Conservation (phyloP, 176 grass and related monocot genomes). For the Bothriochloa decipiens region DNA sequence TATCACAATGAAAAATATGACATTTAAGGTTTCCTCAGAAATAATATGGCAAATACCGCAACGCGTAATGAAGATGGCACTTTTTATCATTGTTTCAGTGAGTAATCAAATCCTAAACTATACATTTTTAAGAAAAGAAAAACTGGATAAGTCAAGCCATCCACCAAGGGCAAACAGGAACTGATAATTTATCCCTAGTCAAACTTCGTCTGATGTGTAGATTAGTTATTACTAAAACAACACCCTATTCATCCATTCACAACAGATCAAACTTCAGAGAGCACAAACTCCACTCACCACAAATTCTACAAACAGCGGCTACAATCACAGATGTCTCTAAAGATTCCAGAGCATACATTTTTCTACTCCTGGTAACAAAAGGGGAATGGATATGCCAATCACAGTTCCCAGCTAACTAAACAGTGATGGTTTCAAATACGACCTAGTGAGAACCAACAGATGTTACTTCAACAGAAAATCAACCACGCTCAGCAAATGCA, state of each 20-base stretch:
- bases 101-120: background rate
- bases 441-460: background rate
- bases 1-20: conserved; percentile 1
- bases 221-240: background rate
- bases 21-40: background rate
- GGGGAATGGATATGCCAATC: background rate
- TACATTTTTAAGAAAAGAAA: background rate
- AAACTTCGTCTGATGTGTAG: background rate
- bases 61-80: background rate
- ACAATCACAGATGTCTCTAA: background rate
- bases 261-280: background rate
- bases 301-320: background rate
- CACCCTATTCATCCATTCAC: background rate
- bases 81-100: conserved; percentile 6
- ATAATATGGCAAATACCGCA: background rate
- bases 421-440: background rate
- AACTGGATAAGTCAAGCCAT: background rate
- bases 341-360: background rate
- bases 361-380: background rate
- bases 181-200: background rate
- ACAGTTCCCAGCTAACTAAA: background rate
- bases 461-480: background rate
- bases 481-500: background rate
- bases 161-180: background rate
- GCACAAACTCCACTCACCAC: background rate